Evolutionary conservation across 257 asterid species (phyloP).

Genomic region (Misopates orontium): DNA sequence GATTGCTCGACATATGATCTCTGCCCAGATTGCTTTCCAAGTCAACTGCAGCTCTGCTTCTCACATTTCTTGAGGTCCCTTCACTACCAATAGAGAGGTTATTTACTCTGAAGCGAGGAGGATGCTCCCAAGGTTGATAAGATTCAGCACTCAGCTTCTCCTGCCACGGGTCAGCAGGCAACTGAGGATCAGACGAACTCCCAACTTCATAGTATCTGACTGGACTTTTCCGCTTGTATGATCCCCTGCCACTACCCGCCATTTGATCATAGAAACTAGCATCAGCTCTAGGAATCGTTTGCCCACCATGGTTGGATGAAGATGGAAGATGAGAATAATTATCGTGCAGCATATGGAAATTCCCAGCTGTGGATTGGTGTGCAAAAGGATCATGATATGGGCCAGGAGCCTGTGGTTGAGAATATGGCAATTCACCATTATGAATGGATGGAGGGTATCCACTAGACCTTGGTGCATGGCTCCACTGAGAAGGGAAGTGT

Average conservation of each 20-base stretch:
- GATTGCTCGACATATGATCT: slow-evolving; percentile 42
- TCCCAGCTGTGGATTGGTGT: slow-evolving; percentile 45
- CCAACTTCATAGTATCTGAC: slow-evolving; percentile 58
- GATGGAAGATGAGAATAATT: slow-evolving; percentile 53
- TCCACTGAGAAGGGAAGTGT: slow-evolving; percentile 54
- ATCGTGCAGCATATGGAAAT: slow-evolving; percentile 47
- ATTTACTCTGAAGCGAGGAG: slow-evolving; percentile 51
- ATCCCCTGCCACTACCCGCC: slow-evolving; percentile 55
- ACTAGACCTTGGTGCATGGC: slow-evolving; percentile 46
- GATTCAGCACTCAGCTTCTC: slow-evolving; percentile 61
- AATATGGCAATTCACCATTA: slow-evolving; percentile 49
- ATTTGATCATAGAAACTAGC: slow-evolving; percentile 48
- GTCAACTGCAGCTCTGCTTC: slow-evolving; percentile 61
- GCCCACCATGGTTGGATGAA: slow-evolving; percentile 57
- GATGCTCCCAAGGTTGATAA: slow-evolving; percentile 49
- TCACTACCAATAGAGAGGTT: slow-evolving; percentile 57
- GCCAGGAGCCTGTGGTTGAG: slow-evolving; percentile 50
- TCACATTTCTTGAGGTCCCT: slow-evolving; percentile 61
- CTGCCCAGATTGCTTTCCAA: slow-evolving; percentile 43
- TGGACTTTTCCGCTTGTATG: slow-evolving; percentile 70
- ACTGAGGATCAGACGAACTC: slow-evolving; percentile 65
- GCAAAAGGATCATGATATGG: slow-evolving; percentile 50
- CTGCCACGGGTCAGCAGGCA: slow-evolving; percentile 53
- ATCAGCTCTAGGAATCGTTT: slow-evolving; percentile 46
- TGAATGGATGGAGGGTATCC: slow-evolving; percentile 46